Percentiles rank a stretch among this genome's conserved stretches.
These are phyloP conservation scores for Penium margaritaceum DNA, from an alignment of 139 green algal genomes.

Conservation along the genomic window DNA sequence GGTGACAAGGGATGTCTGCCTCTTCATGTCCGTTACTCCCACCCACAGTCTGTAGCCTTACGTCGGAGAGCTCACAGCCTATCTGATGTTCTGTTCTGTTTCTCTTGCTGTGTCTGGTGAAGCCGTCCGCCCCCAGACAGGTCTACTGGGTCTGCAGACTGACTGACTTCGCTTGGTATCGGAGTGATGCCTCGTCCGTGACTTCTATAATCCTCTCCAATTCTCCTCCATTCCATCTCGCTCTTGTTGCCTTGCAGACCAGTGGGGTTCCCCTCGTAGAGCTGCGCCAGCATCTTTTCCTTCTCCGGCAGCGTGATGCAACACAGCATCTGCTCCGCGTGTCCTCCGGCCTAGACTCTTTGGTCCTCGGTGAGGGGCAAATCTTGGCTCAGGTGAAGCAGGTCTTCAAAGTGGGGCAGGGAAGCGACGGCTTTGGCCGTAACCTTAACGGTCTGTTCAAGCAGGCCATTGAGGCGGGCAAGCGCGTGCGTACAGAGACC, in stretches of 20 bases:
- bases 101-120: too few species aligned
- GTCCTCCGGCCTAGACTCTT: slow-evolving; percentile 84
- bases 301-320: slow-evolving; percentile 90
- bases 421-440: slow-evolving; percentile 79
- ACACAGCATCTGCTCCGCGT: slow-evolving; percentile 89
- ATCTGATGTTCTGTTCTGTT: too few species aligned
- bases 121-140: too few species aligned
- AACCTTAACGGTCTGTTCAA: slow-evolving; percentile 98
- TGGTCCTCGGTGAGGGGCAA: slow-evolving; percentile 98
- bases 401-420: slow-evolving; percentile 85
- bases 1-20: not conserved
- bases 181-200: not conserved
- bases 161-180: too few species aligned
- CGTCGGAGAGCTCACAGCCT: too few species aligned
- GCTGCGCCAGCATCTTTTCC: slow-evolving; percentile 88
- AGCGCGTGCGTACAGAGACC: slow-evolving; percentile 90
- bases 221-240: not conserved
- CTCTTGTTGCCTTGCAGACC: slow-evolving; percentile 35
- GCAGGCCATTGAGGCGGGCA: slow-evolving; percentile 91
- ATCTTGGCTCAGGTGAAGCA: slow-evolving; percentile 93
- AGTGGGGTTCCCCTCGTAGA: slow-evolving; percentile 83
- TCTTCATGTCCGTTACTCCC: not conserved
- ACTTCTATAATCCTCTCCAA: not conserved
- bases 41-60: not conserved
- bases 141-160: too few species aligned